Conservation (phyloP, 2,329 filamentous ascomycete species). For the Ophiostoma populinum region DNA sequence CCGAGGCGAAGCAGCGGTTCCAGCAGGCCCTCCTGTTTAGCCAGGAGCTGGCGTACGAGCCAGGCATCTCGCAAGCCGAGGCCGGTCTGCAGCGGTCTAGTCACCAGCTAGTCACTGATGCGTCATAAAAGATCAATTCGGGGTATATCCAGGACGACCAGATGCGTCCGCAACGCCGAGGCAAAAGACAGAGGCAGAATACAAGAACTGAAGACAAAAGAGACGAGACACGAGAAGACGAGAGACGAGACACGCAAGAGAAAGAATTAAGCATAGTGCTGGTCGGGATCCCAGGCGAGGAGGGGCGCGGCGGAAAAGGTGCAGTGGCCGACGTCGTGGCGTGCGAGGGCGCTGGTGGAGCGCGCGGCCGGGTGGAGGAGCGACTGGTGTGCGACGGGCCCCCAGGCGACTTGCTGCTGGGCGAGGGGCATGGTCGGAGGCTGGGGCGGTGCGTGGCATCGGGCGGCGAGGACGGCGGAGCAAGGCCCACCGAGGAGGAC, state of each 20-base stretch:
- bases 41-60: slow-evolving; percentile 31
- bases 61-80: slow-evolving; percentile 34
- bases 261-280: slow-evolving; percentile 19
- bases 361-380: slow-evolving; percentile 17
- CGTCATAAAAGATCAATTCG: too few species aligned
- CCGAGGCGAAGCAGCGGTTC: slow-evolving; percentile 51
- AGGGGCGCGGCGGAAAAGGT: slow-evolving; percentile 24
- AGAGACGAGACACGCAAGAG: too few species aligned
- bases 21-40: slow-evolving; percentile 48
- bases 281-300: slow-evolving; percentile 19
- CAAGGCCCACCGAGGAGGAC: too few species aligned
- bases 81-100: slow-evolving; percentile 31
- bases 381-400: slow-evolving; percentile 20
- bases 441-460: slow-evolving; percentile 22
- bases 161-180: too few species aligned
- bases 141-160: too few species aligned
- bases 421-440: slow-evolving; percentile 19
- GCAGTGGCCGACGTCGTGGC: slow-evolving; percentile 21
- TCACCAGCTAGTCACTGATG: too few species aligned
- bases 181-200: too few species aligned
- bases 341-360: slow-evolving; percentile 13
- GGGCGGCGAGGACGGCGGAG: too few species aligned
- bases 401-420: slow-evolving; percentile 22
- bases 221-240: too few species aligned
- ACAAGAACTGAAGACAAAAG: too few species aligned